phyloP scores from a whole-genome alignment of 2,329 filamentous ascomycete species.

The Xylariales sp. region DNA sequence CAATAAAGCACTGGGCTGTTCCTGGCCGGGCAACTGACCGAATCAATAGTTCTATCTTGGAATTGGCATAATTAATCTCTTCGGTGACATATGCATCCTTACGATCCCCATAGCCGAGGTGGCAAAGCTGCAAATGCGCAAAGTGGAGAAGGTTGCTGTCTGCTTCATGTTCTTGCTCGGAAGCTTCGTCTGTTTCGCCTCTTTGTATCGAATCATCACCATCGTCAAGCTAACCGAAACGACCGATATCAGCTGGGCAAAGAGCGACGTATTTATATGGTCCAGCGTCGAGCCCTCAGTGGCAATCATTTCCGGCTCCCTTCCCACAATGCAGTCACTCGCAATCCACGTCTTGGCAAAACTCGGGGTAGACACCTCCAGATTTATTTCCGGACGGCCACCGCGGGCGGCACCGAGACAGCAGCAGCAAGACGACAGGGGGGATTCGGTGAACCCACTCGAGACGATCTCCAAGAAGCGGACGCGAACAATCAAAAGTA shows the following conservation, averaged over 20 bases:
- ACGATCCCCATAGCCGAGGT: constrained; percentile 24
- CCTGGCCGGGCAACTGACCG: no score
- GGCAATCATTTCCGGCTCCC: constrained; percentile 30
- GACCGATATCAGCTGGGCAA: constrained; percentile 21
- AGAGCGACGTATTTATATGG: constrained; percentile 25
- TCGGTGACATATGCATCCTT: constrained; percentile 25
- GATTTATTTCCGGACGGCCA: no score
- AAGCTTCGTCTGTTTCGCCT: constrained; percentile 24
- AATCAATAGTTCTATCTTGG: constrained; percentile 20
- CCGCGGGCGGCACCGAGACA: no score
- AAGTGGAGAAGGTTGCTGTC: constrained; percentile 20
- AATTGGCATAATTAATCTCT: constrained; percentile 21
- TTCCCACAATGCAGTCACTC: no score
- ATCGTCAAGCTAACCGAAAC: constrained; percentile 16
- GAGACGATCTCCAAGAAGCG: no score
- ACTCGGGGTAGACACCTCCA: no score
- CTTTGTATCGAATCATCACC: constrained; percentile 22
- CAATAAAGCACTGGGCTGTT: no score
- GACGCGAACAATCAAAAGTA: no score
- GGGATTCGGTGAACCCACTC: no score
- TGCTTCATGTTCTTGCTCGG: constrained; percentile 24
- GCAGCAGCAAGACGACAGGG: no score
- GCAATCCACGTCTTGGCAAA: no score
- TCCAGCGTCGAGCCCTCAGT: constrained; percentile 27
- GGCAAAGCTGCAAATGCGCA: constrained; percentile 22